Evolutionary conservation across 2,329 filamentous ascomycete species (phyloP).

Genomic region (Sordariomycetes sp.): DNA sequence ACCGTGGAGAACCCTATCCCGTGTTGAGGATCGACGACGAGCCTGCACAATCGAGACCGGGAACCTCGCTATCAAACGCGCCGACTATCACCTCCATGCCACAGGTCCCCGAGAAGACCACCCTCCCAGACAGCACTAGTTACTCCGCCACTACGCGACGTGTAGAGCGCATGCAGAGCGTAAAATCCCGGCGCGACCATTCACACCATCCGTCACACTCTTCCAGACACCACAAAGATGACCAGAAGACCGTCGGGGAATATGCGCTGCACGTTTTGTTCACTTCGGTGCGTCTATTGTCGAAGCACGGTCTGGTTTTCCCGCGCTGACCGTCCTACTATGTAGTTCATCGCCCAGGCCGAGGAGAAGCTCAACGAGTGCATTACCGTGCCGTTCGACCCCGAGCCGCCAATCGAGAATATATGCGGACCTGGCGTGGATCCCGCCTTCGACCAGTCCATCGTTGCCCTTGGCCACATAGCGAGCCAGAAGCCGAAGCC

Average conservation of each 20-base stretch:
- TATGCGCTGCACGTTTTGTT: slow-evolving; percentile 95
- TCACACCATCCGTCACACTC: slow-evolving; percentile 66
- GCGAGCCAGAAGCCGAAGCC: slow-evolving; percentile 88
- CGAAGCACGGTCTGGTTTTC: neutral
- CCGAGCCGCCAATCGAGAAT: slow-evolving; percentile 72
- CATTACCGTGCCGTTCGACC: slow-evolving; percentile 64
- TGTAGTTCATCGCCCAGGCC: slow-evolving; percentile 93
- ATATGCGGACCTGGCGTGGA: slow-evolving; percentile 88
- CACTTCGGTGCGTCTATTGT: slow-evolving; percentile 55
- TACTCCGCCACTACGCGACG: slow-evolving; percentile 35
- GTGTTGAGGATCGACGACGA: slow-evolving; percentile 21
- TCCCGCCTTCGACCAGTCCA: slow-evolving; percentile 82
- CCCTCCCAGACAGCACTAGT: slow-evolving; percentile 28
- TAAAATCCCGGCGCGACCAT: slow-evolving; percentile 56
- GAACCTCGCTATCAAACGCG: slow-evolving; percentile 6
- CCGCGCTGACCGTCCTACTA: slow-evolving; percentile 4
- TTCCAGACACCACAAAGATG: slow-evolving; percentile 54
- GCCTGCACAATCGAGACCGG: slow-evolving; percentile 29
- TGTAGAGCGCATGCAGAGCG: slow-evolving; percentile 46
- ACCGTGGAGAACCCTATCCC: slow-evolving; percentile 20
- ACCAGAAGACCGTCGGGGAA: slow-evolving; percentile 90
- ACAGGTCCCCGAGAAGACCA: slow-evolving; percentile 28
- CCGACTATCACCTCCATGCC: slow-evolving; percentile 12
- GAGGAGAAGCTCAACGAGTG: slow-evolving; percentile 91
- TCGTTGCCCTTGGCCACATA: slow-evolving; percentile 86